Evolutionary conservation across 1,284 basidiomycete species (phyloP), one percentile per base, ranked within the genome.

Genomic region (Ustilago sp.): DNA sequence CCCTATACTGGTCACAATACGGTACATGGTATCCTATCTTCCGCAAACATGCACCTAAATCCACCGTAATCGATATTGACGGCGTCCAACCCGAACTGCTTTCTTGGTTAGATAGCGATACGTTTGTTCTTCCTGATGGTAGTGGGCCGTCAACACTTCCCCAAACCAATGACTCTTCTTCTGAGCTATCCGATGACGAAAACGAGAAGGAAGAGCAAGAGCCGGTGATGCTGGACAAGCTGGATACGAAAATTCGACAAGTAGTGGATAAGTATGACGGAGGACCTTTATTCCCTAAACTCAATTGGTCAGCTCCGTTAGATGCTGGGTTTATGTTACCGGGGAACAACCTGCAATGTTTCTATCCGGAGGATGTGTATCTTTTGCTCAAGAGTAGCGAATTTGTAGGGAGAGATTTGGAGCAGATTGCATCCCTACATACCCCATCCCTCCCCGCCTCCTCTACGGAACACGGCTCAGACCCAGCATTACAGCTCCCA

Each of bases 241-340:
- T 98, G 19, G 94, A 95, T 81, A 87, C 87, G 8, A 88, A 88
- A 69, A 95, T 98, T 73, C 88, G 93, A 54, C 84, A 87, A 8
- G 90, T 89, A n/a, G 88, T 98, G 13, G 80, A 87, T 32, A 87
- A 90, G 65, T 95, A 94, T 82, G 85, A 85, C 75, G 92, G 90
- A 2, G 79, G 80, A 3, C 91, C 92, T 3, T 92, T 97, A 8
- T 98, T 99, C 82, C 95, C 96, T 0, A 99, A 99, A 59, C 71
- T 86, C 43, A 83, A 83, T 52, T 86, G 83, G 83, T 75, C 69
- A 15, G 83, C 83, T 12, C 84, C 84, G 0, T 43, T 67, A 17
- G 95, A 98, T 83, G 94, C 95, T 13, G 90, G 92, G 2, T 98
- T 95, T 93, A 91, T 99, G 72, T 89, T 97, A 1, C 92, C 94